A percentile compares a stretch with the other conserved stretches of the same genome.
Evolutionary conservation across 192 early-diverging fungal genomes (phyloP).

Genomic region (Mortierella claussenii): DNA sequence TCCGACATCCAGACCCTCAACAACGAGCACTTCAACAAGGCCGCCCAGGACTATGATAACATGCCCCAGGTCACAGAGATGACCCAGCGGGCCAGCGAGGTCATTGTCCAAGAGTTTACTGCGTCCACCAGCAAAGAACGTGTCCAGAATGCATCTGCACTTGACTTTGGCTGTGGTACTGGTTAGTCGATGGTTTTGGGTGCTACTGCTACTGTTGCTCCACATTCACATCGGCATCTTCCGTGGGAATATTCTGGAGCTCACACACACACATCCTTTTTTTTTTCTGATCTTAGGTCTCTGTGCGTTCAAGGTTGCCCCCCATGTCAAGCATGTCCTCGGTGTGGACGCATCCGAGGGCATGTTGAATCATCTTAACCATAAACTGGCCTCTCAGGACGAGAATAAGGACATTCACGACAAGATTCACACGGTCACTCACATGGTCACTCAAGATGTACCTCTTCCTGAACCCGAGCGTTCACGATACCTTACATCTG

Average conservation of each 20-base stretch:
- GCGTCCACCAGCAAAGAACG: slow-evolving; percentile 19
- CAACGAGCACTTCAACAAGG: slow-evolving; percentile 44
- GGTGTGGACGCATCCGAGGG: slow-evolving; percentile 38
- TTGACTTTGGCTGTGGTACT: slow-evolving; percentile 28
- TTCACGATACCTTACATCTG: slow-evolving; percentile 7
- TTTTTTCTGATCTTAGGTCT: slow-evolving; percentile 12
- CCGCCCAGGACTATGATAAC: slow-evolving; percentile 26
- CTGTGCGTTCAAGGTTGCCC: slow-evolving; percentile 10
- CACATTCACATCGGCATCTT: no score
- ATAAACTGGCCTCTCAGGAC: slow-evolving; percentile 21
- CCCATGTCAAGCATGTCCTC: slow-evolving; percentile 14
- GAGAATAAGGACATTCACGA: slow-evolving; percentile 12
- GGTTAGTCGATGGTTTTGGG: no score
- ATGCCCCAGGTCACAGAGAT: slow-evolving; percentile 19
- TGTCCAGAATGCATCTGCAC: slow-evolving; percentile 20
- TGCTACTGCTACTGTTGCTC: no score
- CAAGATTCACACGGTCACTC: slow-evolving; percentile 32
- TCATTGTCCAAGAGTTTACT: slow-evolving; percentile 17
- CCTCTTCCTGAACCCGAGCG: slow-evolving; percentile 28
- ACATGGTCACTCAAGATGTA: slow-evolving; percentile 18
- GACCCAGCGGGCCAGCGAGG: slow-evolving; percentile 9
- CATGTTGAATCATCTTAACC: slow-evolving; percentile 14
- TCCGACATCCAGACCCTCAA: slow-evolving; percentile 21
- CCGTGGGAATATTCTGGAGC: no score
- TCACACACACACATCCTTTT: no score